Conservation (phyloP, 1,284 basidiomycete genomes). For the Pseudozyma sp. region DNA sequence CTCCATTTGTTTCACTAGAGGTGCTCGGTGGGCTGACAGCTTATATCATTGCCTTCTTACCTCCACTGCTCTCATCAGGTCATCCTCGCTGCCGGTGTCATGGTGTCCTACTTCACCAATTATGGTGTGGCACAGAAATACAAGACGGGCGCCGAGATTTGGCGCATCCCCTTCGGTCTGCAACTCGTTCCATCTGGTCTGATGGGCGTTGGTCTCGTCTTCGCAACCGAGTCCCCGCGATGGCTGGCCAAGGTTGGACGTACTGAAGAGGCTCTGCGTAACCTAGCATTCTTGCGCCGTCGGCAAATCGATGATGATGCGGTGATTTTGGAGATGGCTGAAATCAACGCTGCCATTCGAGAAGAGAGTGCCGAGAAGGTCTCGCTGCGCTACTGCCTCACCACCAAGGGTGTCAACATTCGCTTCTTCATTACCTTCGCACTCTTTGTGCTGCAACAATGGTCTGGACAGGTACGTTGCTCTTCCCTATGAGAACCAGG, state of each 20-base stretch:
- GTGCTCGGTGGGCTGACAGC: too few relatives aligned
- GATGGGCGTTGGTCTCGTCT: constrained; percentile 79
- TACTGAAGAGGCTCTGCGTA: constrained; percentile 69
- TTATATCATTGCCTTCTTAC: too few relatives aligned
- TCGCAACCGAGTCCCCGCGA: constrained; percentile 73
- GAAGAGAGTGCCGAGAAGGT: constrained; percentile 66
- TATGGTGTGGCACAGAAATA: constrained; percentile 73
- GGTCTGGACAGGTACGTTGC: constrained; percentile 65
- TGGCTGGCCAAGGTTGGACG: constrained; percentile 70
- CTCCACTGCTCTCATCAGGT: constrained; percentile 1
- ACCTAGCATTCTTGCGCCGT: constrained; percentile 70
- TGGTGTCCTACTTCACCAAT: constrained; percentile 71
- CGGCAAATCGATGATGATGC: constrained; percentile 67
- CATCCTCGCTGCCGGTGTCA: constrained; percentile 61
- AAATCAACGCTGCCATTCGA: constrained; percentile 65
- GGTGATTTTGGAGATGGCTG: constrained; percentile 68
- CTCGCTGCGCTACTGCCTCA: constrained; percentile 70
- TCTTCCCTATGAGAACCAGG: too few relatives aligned
- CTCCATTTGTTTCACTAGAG: too few relatives aligned
- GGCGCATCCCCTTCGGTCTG: constrained; percentile 80
- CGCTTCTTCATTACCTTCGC: constrained; percentile 69
- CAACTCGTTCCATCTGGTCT: constrained; percentile 82
- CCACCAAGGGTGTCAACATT: constrained; percentile 70
- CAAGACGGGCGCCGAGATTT: constrained; percentile 73
- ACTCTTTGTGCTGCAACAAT: constrained; percentile 69